Conservation (phyloP, 164 flowering plant genomes). For the Piper betle region DNA sequence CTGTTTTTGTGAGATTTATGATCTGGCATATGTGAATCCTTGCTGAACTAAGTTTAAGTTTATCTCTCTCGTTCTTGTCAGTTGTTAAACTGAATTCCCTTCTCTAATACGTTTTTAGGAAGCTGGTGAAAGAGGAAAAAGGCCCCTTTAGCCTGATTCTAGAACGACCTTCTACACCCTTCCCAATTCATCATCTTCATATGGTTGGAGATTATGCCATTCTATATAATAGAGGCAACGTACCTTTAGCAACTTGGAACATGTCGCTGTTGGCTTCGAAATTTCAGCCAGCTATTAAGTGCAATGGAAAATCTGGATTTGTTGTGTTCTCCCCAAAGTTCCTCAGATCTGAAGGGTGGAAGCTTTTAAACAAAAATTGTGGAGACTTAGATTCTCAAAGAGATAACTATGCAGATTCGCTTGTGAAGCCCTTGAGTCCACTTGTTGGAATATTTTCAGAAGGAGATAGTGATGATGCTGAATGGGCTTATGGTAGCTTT, state of each 20-base stretch:
- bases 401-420: constrained; percentile 10
- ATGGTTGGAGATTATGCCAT: constrained; percentile 34
- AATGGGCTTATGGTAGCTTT: constrained; percentile 87
- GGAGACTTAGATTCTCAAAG: constrained; percentile 14
- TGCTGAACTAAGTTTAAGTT: neutral
- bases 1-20: neutral
- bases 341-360: constrained; percentile 41
- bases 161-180: constrained; percentile 80
- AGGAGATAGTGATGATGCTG: constrained; percentile 49
- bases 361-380: constrained; percentile 26
- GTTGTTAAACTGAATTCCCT: too few species aligned
- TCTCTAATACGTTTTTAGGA: constrained; percentile 29
- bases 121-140: constrained; percentile 40
- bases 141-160: constrained; percentile 65
- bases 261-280: constrained; percentile 29
- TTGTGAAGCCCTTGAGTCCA: constrained; percentile 26
- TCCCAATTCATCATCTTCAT: constrained; percentile 72
- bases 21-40: neutral
- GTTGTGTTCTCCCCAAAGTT: constrained; percentile 54
- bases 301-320: constrained; percentile 62
- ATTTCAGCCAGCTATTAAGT: constrained; percentile 31
- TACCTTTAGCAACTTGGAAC: constrained; percentile 64
- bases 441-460: constrained; percentile 53
- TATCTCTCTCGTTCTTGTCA: too few species aligned
- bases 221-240: constrained; percentile 57